A percentile compares a stretch with the other conserved stretches of the same genome.
Evolutionary conservation across 768 basidiomycete species (phyloP).

Genomic region (Boletus insuetus): DNA sequence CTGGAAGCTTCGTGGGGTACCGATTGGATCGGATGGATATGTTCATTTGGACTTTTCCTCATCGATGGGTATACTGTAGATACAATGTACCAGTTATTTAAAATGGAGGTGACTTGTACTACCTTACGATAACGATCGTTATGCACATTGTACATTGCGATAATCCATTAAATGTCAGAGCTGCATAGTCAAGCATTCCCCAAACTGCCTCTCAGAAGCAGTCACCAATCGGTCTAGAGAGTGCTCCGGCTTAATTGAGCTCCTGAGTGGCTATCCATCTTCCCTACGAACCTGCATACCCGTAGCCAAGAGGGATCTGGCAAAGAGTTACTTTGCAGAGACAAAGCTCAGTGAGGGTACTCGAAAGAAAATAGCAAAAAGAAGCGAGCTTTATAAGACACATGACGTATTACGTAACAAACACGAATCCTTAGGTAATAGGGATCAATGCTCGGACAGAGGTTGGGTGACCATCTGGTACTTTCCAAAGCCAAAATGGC

Average conservation of each 20-base stretch:
- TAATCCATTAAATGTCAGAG: constrained; percentile 45
- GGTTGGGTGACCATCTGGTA: constrained; percentile 37
- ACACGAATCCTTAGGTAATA: not conserved
- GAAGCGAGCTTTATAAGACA: not conserved
- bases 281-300: constrained; percentile 52
- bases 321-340: constrained; percentile 53
- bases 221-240: constrained; percentile 42
- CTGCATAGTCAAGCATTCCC: constrained; percentile 74
- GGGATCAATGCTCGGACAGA: constrained; percentile 31
- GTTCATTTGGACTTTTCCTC: too few relatives aligned
- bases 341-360: constrained; percentile 31
- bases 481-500: constrained; percentile 75
- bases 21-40: too few relatives aligned
- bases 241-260: constrained; percentile 83
- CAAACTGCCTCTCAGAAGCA: constrained; percentile 37
- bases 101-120: not conserved
- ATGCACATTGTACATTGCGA: not conserved
- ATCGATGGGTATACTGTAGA: not conserved
- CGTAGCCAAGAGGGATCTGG: constrained; percentile 39
- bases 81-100: not conserved
- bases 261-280: constrained; percentile 38
- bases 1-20: too few relatives aligned
- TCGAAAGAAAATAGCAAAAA: not conserved
- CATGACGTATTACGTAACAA: constrained; percentile 13
- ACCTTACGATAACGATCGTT: not conserved